Conservation (phyloP, 2,329 filamentous ascomycete species). For the Penicillium sp. region DNA sequence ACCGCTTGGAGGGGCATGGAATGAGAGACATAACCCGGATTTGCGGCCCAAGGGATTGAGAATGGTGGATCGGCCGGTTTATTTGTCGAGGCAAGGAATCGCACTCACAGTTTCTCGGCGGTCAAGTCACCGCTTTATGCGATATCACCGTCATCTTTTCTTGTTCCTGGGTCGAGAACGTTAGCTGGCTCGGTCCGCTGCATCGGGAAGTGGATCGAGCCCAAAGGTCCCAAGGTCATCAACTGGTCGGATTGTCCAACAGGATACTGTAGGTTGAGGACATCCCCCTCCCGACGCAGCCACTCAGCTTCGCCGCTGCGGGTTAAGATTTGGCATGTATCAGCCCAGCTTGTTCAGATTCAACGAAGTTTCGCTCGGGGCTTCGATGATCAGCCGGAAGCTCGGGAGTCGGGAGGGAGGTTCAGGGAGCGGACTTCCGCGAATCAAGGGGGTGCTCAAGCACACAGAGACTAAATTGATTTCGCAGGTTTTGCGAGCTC, state of each 20-base stretch:
- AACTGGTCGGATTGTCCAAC: constrained; percentile 1
- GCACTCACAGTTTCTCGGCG: constrained; percentile 10
- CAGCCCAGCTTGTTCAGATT: constrained; percentile 4
- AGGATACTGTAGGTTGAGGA: not conserved
- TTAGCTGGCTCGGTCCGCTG: constrained; percentile 42
- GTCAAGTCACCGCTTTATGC: constrained; percentile 26
- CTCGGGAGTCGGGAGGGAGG: constrained; percentile 10
- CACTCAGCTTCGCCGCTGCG: constrained; percentile 15
- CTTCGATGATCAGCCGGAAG: constrained; percentile 22
- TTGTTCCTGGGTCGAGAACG: constrained; percentile 29
- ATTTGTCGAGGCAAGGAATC: constrained; percentile 12
- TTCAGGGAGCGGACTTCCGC: constrained; percentile 8
- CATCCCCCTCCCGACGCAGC: constrained; percentile 6
- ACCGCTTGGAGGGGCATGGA: constrained; percentile 13
- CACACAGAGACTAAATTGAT: not conserved
- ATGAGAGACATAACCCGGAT: constrained; percentile 11
- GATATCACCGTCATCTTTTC: constrained; percentile 9
- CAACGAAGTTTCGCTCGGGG: constrained; percentile 13
- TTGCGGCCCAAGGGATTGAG: constrained; percentile 20
- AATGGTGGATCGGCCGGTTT: constrained; percentile 17
- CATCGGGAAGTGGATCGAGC: constrained; percentile 40
- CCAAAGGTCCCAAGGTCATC: constrained; percentile 1
- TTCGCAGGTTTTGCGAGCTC: not conserved
- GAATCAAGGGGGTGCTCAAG: constrained; percentile 14
- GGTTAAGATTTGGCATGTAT: constrained; percentile 5